Percentiles rank a stretch among this genome's conserved stretches.
Evolutionary conservation across 768 basidiomycete genomes (phyloP).

Genomic region (Leccinum arenicola): DNA sequence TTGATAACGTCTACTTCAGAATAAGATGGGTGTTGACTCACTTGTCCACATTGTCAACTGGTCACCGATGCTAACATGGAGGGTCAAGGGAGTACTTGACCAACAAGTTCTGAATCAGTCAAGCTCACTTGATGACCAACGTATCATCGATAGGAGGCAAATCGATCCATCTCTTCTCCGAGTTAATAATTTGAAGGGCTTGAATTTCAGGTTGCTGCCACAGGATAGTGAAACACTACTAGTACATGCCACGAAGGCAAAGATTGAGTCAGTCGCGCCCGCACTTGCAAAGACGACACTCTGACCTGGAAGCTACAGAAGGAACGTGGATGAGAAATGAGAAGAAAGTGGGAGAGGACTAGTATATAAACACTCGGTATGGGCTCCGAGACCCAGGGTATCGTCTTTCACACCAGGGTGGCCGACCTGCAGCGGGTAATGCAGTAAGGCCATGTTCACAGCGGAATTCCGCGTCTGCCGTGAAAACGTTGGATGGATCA

Average conservation of each 20-base stretch:
- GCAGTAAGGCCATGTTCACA: conserved; percentile 61
- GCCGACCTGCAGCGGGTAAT: conserved; percentile 73
- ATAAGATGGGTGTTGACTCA: conserved; percentile 30
- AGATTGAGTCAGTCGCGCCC: not conserved
- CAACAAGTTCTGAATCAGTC: not conserved
- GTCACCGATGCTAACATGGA: conserved; percentile 67
- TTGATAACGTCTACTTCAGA: no score
- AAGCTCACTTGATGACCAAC: conserved; percentile 78
- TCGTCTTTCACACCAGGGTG: conserved; percentile 48
- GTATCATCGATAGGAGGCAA: conserved; percentile 77
- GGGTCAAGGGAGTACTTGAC: conserved; percentile 14
- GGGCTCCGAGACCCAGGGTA: conserved; percentile 80
- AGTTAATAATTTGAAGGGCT: conserved; percentile 81
- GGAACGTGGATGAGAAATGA: not conserved
- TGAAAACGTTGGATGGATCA: not conserved
- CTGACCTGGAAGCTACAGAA: conserved; percentile 41
- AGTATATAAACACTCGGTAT: conserved; percentile 53
- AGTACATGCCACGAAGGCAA: not conserved
- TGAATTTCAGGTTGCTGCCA: conserved; percentile 74
- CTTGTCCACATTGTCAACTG: conserved; percentile 90
- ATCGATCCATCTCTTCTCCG: conserved; percentile 75
- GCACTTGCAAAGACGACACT: not conserved
- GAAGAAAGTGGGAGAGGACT: not conserved
- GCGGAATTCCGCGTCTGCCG: conserved; percentile 57
- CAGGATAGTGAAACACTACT: conserved; percentile 87